Base-by-base conservation (phyloP, 2,329 filamentous ascomycete genomes). In the Epichloe glyceriae region DNA sequence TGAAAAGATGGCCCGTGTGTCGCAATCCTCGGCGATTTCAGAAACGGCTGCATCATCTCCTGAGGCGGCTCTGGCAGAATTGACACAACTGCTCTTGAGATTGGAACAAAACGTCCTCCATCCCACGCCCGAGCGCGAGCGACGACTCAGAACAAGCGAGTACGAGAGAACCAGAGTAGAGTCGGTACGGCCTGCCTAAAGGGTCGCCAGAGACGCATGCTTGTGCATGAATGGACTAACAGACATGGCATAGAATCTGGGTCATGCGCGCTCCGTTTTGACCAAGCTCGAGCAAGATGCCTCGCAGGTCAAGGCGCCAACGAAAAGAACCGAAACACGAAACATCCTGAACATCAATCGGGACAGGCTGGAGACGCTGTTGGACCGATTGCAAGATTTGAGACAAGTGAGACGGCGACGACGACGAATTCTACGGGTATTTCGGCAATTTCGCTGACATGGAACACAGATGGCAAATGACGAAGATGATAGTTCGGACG, bases 271-370 rank as follows among this genome's bases (percentile, higher is more conserved):
- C 40, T 75, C 74, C 0, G 74, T 86, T 33, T 78, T 90, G 51
- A 76, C 83, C 19, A 81, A 76, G 53, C 75, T 88, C 41, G 86
- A 89, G 63, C 84, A 87, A 58, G 79, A 85, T 57, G 75, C 80
- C 5, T 66, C 78, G 14, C 70, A 67, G n/a, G 68, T 82, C 55
- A 82, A 82, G 62, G 69, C 76, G 34, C 75, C 76, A 51, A 64
- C 73, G 5, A 78, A 76, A 52, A 78, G 80, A 57, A 72, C 80
- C 54, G 76, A 83, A 52, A 63, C 76, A 17, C 83, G 88, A 64
- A 67, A 70, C 20, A 81, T 85, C 54, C 70, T 91, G 34, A 74
- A 78, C 53, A 68, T 70, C 42, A 85, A 87, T 60, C 76, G 83
- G 52, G 80, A 85, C 37, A 62, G 79, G 5, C 72, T 89, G 48